Evolutionary conservation across 768 basidiomycete species (phyloP).

Genomic region (Pleurotus eryngii): DNA sequence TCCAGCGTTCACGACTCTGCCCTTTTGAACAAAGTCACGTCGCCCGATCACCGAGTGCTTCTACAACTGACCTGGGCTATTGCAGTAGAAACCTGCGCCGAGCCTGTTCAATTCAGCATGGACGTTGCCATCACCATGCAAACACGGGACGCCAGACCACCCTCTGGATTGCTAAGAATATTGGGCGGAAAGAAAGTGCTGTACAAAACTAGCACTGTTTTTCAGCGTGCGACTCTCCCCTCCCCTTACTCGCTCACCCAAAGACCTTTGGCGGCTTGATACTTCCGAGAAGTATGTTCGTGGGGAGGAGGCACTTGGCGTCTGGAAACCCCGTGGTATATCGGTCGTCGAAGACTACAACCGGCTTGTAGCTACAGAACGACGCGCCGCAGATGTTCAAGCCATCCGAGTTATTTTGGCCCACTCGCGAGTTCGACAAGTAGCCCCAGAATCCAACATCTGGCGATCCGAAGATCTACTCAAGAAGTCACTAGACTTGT

Average conservation of each 20-base stretch:
- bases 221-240: slow-evolving; percentile 82
- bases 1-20: slow-evolving; percentile 86
- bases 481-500: slow-evolving; percentile 65
- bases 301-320: slow-evolving; percentile 80
- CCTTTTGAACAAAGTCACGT: slow-evolving; percentile 83
- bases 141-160: slow-evolving; percentile 80
- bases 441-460: slow-evolving; percentile 48
- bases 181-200: slow-evolving; percentile 77
- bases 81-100: slow-evolving; percentile 77
- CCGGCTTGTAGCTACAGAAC: slow-evolving; percentile 67
- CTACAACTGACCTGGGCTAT: slow-evolving; percentile 76
- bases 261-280: slow-evolving; percentile 92
- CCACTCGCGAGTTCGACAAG: slow-evolving; percentile 45
- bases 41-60: slow-evolving; percentile 72
- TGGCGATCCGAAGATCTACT: slow-evolving; percentile 71
- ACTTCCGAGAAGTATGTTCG: slow-evolving; percentile 93
- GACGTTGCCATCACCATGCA: slow-evolving; percentile 85
- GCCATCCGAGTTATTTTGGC: slow-evolving; percentile 78
- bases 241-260: slow-evolving; percentile 78
- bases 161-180: slow-evolving; percentile 72
- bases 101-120: slow-evolving; percentile 86
- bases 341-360: slow-evolving; percentile 86
- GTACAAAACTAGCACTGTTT: slow-evolving; percentile 72
- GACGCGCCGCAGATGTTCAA: slow-evolving; percentile 84
- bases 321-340: slow-evolving; percentile 87